Conservation (phyloP, 139 green algal species). For the Closterium sp. region DNA sequence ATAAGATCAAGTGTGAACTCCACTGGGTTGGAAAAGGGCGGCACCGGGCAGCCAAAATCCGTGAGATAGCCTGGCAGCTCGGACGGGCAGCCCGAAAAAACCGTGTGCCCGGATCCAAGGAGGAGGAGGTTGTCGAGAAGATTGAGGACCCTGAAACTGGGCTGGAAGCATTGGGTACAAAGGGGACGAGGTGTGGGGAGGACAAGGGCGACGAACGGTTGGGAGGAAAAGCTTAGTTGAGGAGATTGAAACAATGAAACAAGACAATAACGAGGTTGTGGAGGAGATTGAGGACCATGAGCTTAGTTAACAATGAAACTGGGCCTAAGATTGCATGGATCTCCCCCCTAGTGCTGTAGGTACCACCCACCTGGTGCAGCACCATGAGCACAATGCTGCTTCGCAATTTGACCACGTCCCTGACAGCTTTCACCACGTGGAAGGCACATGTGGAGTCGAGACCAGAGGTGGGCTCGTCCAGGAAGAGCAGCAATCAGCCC, state of each 20-base stretch:
- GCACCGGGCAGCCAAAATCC: neutral
- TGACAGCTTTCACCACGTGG: conserved; percentile 72
- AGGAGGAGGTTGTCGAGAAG: too few relatives aligned
- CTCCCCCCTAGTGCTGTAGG: too few relatives aligned
- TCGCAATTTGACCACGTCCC: neutral
- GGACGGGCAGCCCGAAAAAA: conserved; percentile 7
- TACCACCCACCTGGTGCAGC: neutral
- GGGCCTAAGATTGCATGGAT: too few relatives aligned
- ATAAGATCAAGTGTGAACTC: conserved; percentile 19
- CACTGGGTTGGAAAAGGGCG: neutral
- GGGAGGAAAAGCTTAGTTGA: too few relatives aligned
- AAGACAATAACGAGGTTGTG: too few relatives aligned
- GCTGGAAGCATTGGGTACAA: too few relatives aligned
- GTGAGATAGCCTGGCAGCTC: conserved; percentile 5
- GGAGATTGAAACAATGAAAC: too few relatives aligned
- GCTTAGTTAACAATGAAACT: too few relatives aligned
- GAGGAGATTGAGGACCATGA: too few relatives aligned
- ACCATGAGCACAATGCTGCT: conserved; percentile 59
- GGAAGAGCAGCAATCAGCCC: conserved; percentile 69
- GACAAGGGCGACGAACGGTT: too few relatives aligned
- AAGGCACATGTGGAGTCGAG: conserved; percentile 90
- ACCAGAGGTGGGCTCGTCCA: conserved; percentile 78
- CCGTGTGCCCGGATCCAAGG: neutral
- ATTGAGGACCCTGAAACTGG: too few relatives aligned
- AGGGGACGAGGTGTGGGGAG: too few relatives aligned